Evolutionary conservation across 2,329 filamentous ascomycete genomes (phyloP).

Genomic region (Colletotrichum sansevieriae): DNA sequence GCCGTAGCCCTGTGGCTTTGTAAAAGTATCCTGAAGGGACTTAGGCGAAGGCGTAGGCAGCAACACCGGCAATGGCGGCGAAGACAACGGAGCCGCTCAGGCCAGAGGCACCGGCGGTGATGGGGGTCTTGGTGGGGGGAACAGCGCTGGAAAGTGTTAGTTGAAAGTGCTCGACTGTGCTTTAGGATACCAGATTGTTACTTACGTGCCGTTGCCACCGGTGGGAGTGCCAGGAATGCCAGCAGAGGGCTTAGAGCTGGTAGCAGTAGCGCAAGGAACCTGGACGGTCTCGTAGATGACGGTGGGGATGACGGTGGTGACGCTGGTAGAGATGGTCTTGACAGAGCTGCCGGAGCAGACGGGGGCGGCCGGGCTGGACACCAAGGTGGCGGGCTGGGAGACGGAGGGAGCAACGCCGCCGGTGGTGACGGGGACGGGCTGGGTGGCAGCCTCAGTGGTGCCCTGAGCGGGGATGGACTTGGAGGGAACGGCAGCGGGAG

Average conservation of each 20-base stretch:
- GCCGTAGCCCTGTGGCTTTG: constrained; percentile 57
- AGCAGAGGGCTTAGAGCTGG: constrained; percentile 42
- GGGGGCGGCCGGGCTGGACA: constrained; percentile 38
- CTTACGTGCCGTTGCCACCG: constrained; percentile 49
- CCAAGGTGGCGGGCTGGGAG: constrained; percentile 42
- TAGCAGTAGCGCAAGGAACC: constrained; percentile 56
- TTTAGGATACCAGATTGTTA: constrained; percentile 17
- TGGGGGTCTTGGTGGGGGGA: constrained; percentile 49
- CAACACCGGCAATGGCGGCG: constrained; percentile 67
- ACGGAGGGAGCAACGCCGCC: constrained; percentile 40
- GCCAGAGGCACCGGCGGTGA: constrained; percentile 66
- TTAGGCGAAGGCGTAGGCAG: constrained; percentile 69
- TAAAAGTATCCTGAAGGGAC: constrained; percentile 48
- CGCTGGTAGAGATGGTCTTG: constrained; percentile 66
- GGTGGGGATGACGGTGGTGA: constrained; percentile 68
- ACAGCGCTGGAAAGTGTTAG: constrained; percentile 44
- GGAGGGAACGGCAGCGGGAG: constrained; percentile 44
- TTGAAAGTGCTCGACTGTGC: constrained; percentile 17
- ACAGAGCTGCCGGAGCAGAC: constrained; percentile 55
- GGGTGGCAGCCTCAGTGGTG: constrained; percentile 39
- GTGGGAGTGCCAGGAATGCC: constrained; percentile 44
- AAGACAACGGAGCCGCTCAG: constrained; percentile 66
- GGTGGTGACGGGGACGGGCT: constrained; percentile 44
- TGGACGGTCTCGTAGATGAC: constrained; percentile 62
- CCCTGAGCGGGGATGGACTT: constrained; percentile 27